Evolutionary conservation across 768 basidiomycete genomes (phyloP).

Genomic region (Tephrocybe sp.): DNA sequence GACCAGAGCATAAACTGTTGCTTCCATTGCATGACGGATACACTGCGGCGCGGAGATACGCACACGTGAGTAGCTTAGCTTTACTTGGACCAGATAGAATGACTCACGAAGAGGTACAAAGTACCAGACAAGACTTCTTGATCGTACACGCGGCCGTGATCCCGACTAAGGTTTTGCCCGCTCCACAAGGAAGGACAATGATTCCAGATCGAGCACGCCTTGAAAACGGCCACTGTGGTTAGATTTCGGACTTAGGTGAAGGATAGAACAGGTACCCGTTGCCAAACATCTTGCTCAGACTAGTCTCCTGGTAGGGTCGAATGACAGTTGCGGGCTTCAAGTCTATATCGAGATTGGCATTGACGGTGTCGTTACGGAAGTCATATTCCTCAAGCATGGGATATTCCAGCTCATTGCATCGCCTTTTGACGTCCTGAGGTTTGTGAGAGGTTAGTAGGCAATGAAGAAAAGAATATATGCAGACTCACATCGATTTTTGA

Average conservation of each 20-base stretch:
- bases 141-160: constrained; percentile 99
- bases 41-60: constrained; percentile 38
- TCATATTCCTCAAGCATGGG: constrained; percentile 99
- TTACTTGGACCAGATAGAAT: constrained; percentile 2
- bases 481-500: constrained; percentile 83
- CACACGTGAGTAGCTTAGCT: constrained; percentile 12
- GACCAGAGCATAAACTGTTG: constrained; percentile 99
- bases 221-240: constrained; percentile 14
- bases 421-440: constrained; percentile 86
- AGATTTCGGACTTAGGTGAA: constrained; percentile 2
- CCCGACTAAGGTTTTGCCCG: constrained; percentile 98
- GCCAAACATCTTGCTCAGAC: constrained; percentile 99
- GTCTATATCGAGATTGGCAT: constrained; percentile 97
- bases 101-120: constrained; percentile 96
- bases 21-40: constrained; percentile 98
- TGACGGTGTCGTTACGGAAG: constrained; percentile 95
- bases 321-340: constrained; percentile 97
- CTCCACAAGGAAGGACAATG: constrained; percentile 97
- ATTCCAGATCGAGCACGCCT: constrained; percentile 98
- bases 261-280: constrained; percentile 66
- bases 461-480: constrained; percentile 1
- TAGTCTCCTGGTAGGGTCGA: constrained; percentile 97
- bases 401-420: constrained; percentile 95
- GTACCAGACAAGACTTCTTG: constrained; percentile 96
- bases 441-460: constrained; percentile 5